Base-by-base conservation (phyloP, 2,329 filamentous ascomycete species). In the Botrytis cinerea region DNA sequence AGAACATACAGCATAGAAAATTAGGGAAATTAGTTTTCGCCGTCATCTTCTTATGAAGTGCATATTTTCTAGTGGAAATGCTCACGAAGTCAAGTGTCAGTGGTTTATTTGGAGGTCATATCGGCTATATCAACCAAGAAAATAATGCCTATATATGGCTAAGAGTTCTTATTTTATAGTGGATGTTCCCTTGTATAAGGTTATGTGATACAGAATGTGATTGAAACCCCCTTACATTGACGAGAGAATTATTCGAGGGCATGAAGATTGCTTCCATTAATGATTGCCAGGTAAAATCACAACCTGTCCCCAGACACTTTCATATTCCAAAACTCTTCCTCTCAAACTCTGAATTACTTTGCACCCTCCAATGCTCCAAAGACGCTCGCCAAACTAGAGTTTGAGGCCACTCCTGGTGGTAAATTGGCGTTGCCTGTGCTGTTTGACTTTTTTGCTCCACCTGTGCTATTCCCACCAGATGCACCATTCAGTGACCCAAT, bases 331-430 rank as follows among this genome's bases (percentile, higher is more conserved):
- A 57, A 69, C 6, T 28, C 28, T 2, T 38, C 18, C 14, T 61
- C 68, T 32, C 54, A n/a, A 22, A 25, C 38, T 14, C 28, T 16
- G 25, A 16, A n/a, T 46, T 25, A 46, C 40, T 59, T 59, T 35
- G 70, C 70, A 10, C 70, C 61, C 18, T 72, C 70, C 46, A 72
- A 66, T 18, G 70, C 70, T 22, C 60, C 70, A 72, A 72, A 72
- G 14, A 72, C 20, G 51, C 60, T 57, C 2, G 70, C 70, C 70
- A 72, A 72, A 40, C 46, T 35, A n/a, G 70, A 66, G n/a, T 57
- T 46, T 5, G 60, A 66, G 20, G 46, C 60, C 18, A 57, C 70
- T 22, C 70, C 70, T 7, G 70, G 70, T 22, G 70, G 70, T 38
- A 64, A 71, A 45, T 54, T 63, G 18, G 45, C 59, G 12, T 64